Base-by-base conservation (phyloP, 108 stramenopile genomes). In the Nitzschia palea region DNA sequence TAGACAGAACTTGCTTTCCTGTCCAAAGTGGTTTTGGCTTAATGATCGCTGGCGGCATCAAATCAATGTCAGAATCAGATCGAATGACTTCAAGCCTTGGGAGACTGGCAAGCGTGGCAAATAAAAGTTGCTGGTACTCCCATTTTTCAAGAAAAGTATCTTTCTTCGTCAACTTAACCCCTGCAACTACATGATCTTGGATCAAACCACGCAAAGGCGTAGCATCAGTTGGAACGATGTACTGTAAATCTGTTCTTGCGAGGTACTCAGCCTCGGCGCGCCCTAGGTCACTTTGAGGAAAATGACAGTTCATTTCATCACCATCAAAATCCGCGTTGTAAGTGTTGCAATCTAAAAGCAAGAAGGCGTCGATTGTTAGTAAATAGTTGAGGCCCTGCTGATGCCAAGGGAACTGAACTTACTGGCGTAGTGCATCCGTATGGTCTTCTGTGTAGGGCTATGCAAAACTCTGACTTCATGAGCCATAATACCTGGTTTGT, bases 321-420 rank as follows among this genome's bases (percentile, higher is more conserved):
- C 99, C 99, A 70, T 99, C 99, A 57, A 96, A 99, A 80, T 99
- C 99, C 6, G 99, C 99, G 71, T 99, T 99, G 91, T 99, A 99
- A 3, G 98, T 96, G 79, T 99, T 99, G 77, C 99, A 99, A 81
- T 99, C 83, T 78, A 52, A n/a, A n/a, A n/a, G n/a, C n/a, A n/a
- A n/a, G n/a, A n/a, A n/a, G n/a, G n/a, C n/a, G n/a, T n/a, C n/a
- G n/a, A n/a, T n/a, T n/a, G n/a, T n/a, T n/a, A n/a, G n/a, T n/a
- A n/a, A n/a, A n/a, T n/a, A n/a, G n/a, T n/a, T n/a, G n/a, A n/a
- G n/a, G n/a, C n/a, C n/a, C n/a, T n/a, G n/a, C n/a, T n/a, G n/a
- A n/a, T n/a, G 50, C 17, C 50, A n/a, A 51, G n/a, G 54, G 4
- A 30, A 55, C 3, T 43, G 0, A 0, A 79, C 84, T 85, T 67